phyloP scores from a whole-genome alignment of 495 filamentous ascomycete genomes.

The Chlorociboria aeruginascens region DNA sequence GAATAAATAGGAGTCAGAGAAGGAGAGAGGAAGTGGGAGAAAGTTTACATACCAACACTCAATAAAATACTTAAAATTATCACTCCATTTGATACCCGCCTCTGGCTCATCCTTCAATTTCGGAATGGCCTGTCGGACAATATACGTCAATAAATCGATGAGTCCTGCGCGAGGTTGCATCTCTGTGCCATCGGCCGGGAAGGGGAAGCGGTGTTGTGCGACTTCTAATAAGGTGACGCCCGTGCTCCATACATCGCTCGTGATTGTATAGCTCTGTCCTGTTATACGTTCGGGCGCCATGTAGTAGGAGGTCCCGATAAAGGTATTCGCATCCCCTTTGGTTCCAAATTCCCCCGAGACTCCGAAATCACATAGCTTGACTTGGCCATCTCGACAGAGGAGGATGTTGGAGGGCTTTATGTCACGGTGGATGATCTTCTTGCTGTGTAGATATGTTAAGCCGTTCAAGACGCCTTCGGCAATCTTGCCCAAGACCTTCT shows the following conservation, averaged over 20 bases:
- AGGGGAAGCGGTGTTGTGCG: slow-evolving; percentile 94
- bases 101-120: slow-evolving; percentile 90
- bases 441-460: slow-evolving; percentile 87
- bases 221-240: slow-evolving; percentile 95
- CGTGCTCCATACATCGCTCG: slow-evolving; percentile 93
- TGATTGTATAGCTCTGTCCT: slow-evolving; percentile 95
- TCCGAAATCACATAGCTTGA: slow-evolving; percentile 97
- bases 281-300: slow-evolving; percentile 99
- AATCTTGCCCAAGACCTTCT: slow-evolving; percentile 97
- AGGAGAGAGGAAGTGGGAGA: background rate
- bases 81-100: slow-evolving; percentile 75
- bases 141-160: slow-evolving; percentile 93
- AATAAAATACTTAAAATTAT: slow-evolving; percentile 97
- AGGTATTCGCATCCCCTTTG: slow-evolving; percentile 96
- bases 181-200: slow-evolving; percentile 91
- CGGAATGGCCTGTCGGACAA: slow-evolving; percentile 89
- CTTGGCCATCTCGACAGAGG: slow-evolving; percentile 80
- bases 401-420: slow-evolving; percentile 99
- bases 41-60: slow-evolving; percentile 81
- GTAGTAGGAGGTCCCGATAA: slow-evolving; percentile 97
- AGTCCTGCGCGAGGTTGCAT: slow-evolving; percentile 73
- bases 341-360: slow-evolving; percentile 96
- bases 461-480: slow-evolving; percentile 92
- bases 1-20: background rate
- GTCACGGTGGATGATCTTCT: slow-evolving; percentile 97